Evolutionary conservation across 148 eudicot species (phyloP), one percentile per base, ranked within the genome.

Genomic region (Dysphania ambrosioides): DNA sequence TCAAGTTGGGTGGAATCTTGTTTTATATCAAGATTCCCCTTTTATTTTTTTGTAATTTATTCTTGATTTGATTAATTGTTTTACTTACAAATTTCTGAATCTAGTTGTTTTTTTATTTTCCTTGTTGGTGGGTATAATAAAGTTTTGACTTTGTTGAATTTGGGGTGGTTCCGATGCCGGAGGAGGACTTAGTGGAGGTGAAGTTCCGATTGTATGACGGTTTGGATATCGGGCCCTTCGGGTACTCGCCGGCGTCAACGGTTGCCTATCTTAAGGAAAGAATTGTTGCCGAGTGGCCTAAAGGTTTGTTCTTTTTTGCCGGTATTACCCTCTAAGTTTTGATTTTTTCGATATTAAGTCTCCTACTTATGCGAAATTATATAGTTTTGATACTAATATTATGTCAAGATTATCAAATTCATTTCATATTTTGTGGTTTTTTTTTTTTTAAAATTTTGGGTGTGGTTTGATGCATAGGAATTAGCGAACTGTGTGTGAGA

Each of bases 161-260:
- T 32, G 49, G 41, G 58, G 21, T 24, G 36, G 75, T 60, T 80
- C 82, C 83, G 80, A 91, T 89, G 93, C 88, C 90, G 73, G 93
- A 89, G 32, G 93, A 89, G 70, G 97, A 91, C 26, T 78, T 84
- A 70, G 84, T 91, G 38, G 93, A 89, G 83, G 78, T 91, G 31
- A 89, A 89, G 76, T 91, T 91, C 82, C 78, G 97, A 59, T 76
- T 91, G 49, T 79, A 83, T 38, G 97, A 91, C 79, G 97, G 97
- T 60, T 85, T 92, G 4, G 93, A 91, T 73, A 87, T 91, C 60
- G 97, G 97, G 23, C 97, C 97, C 31, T 89, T 84, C 70, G 80
- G 72, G 13, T 89, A 86, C 66, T 73, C 93, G 0, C 82, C 87
- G 55, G 80, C 89, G 29, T 76, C 92, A 8, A 91, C 90, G 2